Conservation (phyloP, 2,329 filamentous ascomycete species). For the Scopulariopsis brevicaulis region DNA sequence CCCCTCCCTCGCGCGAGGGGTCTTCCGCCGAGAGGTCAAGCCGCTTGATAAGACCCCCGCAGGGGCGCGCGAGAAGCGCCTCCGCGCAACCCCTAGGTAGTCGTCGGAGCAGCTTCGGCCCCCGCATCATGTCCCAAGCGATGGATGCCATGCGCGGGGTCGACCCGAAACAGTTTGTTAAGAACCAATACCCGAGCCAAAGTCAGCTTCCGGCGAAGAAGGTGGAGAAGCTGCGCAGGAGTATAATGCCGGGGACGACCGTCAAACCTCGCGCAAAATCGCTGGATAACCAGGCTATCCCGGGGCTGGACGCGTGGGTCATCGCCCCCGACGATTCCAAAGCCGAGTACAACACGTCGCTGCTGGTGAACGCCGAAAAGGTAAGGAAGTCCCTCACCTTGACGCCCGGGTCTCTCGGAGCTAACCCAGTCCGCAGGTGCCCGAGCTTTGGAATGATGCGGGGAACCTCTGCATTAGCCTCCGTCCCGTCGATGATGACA, state of each 20-base stretch:
- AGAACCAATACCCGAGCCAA: neutral
- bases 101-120: neutral
- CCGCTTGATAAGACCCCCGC: neutral
- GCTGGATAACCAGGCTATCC: conserved; percentile 13
- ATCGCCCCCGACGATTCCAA: conserved; percentile 33
- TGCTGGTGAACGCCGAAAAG: conserved; percentile 42
- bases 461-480: conserved; percentile 48
- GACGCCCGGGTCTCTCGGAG: neutral
- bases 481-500: conserved; percentile 34
- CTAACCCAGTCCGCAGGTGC: conserved; percentile 30
- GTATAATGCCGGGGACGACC: conserved; percentile 38
- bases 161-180: neutral
- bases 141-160: neutral
- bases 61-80: conserved; percentile 26
- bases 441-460: conserved; percentile 53
- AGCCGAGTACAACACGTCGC: conserved; percentile 43
- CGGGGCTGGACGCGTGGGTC: conserved; percentile 36
- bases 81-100: conserved; percentile 31
- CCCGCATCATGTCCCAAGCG: neutral
- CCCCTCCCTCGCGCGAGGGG: neutral
- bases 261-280: conserved; percentile 40
- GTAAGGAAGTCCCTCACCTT: conserved; percentile 19
- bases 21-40: neutral
- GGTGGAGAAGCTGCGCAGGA: conserved; percentile 25
- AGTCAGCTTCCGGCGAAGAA: neutral